phyloP scores from a whole-genome alignment of 306 rosid genomes.

The Astragalus membranaceus region DNA sequence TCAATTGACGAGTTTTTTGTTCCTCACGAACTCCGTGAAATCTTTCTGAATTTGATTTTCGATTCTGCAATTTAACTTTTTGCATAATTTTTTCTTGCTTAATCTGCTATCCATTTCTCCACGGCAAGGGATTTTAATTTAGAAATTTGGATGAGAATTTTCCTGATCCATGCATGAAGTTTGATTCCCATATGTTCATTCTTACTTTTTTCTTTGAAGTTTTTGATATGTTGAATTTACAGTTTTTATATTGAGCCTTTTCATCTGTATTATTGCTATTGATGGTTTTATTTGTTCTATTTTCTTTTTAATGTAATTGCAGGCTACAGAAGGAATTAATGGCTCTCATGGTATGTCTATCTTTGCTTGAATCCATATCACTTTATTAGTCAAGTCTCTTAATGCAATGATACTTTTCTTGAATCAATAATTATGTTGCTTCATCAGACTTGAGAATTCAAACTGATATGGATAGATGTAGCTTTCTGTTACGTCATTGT shows the following conservation, averaged over 20 bases:
- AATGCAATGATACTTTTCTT: too few species aligned
- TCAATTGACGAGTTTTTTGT: neutral
- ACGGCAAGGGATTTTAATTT: neutral
- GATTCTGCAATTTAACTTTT: neutral
- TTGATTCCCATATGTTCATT: neutral
- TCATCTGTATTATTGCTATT: conserved; percentile 1
- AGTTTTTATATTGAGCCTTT: neutral
- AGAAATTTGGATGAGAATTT: neutral
- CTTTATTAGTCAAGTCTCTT: too few species aligned
- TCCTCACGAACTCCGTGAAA: neutral
- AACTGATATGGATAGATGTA: neutral
- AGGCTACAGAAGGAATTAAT: conserved; percentile 96
- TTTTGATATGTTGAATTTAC: conserved; percentile 10
- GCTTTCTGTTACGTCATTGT: neutral
- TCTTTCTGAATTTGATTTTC: neutral
- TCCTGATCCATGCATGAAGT: neutral
- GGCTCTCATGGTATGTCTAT: conserved; percentile 82
- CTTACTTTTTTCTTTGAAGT: neutral
- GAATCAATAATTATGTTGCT: neutral
- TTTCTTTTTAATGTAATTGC: conserved; percentile 22
- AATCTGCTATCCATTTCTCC: neutral
- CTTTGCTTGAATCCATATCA: neutral
- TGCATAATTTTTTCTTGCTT: neutral
- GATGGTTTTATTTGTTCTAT: conserved; percentile 6
- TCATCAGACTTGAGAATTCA: neutral